Evolutionary conservation across 129 eudicot genomes (phyloP).

Genomic region (Flaveria ramosissima): DNA sequence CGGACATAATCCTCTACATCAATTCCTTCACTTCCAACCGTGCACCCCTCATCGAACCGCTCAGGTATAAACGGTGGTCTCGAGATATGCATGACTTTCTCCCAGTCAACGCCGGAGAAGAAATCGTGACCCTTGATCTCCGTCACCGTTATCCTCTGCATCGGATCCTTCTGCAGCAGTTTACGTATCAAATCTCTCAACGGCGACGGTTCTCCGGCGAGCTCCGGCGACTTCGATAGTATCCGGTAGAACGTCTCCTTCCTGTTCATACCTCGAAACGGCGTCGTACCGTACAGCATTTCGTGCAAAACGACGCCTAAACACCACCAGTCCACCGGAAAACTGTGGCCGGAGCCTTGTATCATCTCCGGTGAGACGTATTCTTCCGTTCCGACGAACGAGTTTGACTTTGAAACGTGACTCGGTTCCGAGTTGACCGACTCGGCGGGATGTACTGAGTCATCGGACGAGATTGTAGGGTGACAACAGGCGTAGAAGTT

Average conservation of each 20-base stretch:
- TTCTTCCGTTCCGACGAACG: conserved; percentile 97
- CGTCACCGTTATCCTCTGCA: conserved; percentile 50
- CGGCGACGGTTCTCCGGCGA: conserved; percentile 74
- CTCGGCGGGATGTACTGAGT: conserved; percentile 46
- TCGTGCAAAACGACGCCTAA: conserved; percentile 70
- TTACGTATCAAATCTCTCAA: conserved; percentile 71
- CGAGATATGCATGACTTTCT: conserved; percentile 46
- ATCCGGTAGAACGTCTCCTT: conserved; percentile 87
- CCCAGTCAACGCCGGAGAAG: conserved; percentile 73
- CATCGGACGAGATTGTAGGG: conserved; percentile 47
- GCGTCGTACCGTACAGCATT: conserved; percentile 87
- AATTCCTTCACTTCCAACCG: conserved; percentile 42
- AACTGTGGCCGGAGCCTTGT: conserved; percentile 78
- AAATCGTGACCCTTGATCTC: conserved; percentile 82
- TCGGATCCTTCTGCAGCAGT: conserved; percentile 81
- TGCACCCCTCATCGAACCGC: conserved; percentile 43
- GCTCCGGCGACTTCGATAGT: conserved; percentile 54
- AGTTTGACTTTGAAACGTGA: conserved; percentile 56
- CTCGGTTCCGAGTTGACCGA: conserved; percentile 21
- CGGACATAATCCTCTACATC: conserved; percentile 71
- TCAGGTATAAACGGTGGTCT: conserved; percentile 88
- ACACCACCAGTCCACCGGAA: conserved; percentile 92
- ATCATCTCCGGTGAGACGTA: conserved; percentile 93
- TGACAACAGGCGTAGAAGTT: conserved; percentile 31
- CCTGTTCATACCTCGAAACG: conserved; percentile 73